Evolutionary conservation across 148 eudicot species (phyloP).

Genomic region (Polygonum aviculare): DNA sequence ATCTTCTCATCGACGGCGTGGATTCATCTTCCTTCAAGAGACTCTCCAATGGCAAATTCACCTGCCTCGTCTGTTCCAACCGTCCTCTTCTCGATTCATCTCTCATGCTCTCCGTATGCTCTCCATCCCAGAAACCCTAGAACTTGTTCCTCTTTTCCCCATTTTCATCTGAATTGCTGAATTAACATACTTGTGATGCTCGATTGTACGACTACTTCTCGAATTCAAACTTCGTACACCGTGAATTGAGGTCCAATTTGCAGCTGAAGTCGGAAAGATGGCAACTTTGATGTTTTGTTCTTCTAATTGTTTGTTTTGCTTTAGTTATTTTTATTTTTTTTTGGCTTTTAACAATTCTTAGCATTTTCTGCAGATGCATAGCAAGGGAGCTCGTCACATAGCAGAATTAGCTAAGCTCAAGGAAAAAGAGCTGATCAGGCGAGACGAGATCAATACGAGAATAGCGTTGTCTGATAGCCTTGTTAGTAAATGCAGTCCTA

Average conservation of each 20-base stretch:
- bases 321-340: neutral
- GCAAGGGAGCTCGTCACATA: conserved; percentile 40
- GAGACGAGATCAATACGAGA: conserved; percentile 35
- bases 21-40: conserved; percentile 38
- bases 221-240: neutral
- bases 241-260: no score
- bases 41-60: conserved; percentile 46
- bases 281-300: neutral
- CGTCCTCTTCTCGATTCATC: conserved; percentile 50
- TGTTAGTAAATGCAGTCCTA: neutral
- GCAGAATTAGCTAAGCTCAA: conserved; percentile 34
- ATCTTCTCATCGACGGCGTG: conserved; percentile 29
- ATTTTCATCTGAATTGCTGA: neutral
- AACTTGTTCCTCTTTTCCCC: neutral
- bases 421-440: conserved; percentile 25
- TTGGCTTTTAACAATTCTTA: neutral
- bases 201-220: neutral
- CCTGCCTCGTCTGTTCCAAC: conserved; percentile 48
- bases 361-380: conserved; percentile 30
- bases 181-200: neutral
- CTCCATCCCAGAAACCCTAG: neutral
- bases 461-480: conserved; percentile 31
- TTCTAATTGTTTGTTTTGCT: neutral
- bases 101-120: conserved; percentile 45
- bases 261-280: neutral